A percentile compares a stretch with the other conserved stretches of the same genome.
These are phyloP conservation scores for Chaetothyriales sp. DNA, from an alignment of 2,329 filamentous ascomycete genomes.

Conservation along the genomic window DNA sequence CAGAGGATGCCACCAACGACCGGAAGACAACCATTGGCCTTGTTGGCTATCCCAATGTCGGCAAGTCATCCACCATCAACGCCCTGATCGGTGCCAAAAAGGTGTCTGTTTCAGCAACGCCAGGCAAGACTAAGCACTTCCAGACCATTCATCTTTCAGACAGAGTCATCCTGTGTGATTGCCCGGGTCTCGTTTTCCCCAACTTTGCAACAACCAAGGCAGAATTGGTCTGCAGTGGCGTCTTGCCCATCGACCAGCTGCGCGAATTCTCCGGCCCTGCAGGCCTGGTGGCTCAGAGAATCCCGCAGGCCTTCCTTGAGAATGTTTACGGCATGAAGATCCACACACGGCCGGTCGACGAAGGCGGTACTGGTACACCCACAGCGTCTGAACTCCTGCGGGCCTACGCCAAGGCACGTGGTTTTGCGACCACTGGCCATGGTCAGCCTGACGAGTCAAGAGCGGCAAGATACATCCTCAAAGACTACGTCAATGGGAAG, in stretches of 20 bases:
- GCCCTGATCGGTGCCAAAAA: slow-evolving; percentile 97
- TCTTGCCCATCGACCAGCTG: slow-evolving; percentile 91
- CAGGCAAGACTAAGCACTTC: slow-evolving; percentile 98
- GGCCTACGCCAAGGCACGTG: slow-evolving; percentile 75
- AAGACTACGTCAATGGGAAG: slow-evolving; percentile 96
- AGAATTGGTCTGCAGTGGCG: slow-evolving; percentile 86
- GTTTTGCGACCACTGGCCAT: slow-evolving; percentile 69
- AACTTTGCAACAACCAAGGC: slow-evolving; percentile 96
- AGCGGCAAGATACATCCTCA: slow-evolving; percentile 75
- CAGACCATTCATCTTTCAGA: slow-evolving; percentile 92
- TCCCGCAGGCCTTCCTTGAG: slow-evolving; percentile 79
- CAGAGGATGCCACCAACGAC: slow-evolving; percentile 34
- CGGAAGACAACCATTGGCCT: slow-evolving; percentile 77
- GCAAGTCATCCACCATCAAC: slow-evolving; percentile 80
- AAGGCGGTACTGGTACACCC: slow-evolving; percentile 78
- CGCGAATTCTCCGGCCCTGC: slow-evolving; percentile 82
- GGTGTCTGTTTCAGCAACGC: slow-evolving; percentile 91
- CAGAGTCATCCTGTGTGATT: slow-evolving; percentile 85
- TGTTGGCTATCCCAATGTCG: slow-evolving; percentile 88
- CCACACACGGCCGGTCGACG: slow-evolving; percentile 61
- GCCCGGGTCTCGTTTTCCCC: slow-evolving; percentile 93
- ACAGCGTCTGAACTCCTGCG: slow-evolving; percentile 72
- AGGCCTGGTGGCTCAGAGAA: slow-evolving; percentile 64
- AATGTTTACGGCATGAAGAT: slow-evolving; percentile 91
- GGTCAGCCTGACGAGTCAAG: slow-evolving; percentile 88